Percentiles rank a stretch among this genome's conserved stretches.
phyloP scores from a whole-genome alignment of 1,284 basidiomycete species.

The Lentinula novae-zelandiae region DNA sequence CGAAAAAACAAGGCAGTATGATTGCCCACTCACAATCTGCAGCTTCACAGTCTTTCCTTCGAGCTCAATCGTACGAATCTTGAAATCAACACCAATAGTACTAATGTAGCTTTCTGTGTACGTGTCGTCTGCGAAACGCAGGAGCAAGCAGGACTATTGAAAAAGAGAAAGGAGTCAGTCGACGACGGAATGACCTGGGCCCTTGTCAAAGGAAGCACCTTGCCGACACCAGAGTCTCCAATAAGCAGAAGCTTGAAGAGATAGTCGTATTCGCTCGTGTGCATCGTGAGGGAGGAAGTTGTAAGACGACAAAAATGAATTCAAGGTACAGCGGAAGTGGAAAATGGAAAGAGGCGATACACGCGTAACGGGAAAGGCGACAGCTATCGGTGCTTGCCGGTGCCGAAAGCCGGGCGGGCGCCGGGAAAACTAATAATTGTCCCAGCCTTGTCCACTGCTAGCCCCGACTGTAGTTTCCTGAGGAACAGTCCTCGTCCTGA shows the following conservation, averaged over 20 bases:
- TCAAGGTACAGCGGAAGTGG: conserved; percentile 20
- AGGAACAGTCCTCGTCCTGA: no score
- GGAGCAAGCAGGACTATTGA: conserved; percentile 87
- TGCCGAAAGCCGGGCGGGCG: neutral
- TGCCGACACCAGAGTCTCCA: conserved; percentile 95
- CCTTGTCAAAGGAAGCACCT: conserved; percentile 47
- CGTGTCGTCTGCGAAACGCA: conserved; percentile 99
- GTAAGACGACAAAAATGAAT: conserved; percentile 12
- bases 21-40: conserved; percentile 82
- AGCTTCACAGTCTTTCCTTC: conserved; percentile 99
- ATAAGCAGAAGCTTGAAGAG: conserved; percentile 96
- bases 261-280: conserved; percentile 94
- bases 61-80: conserved; percentile 99
- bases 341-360: neutral
- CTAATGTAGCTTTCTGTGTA: conserved; percentile 99
- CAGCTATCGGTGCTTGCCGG: neutral
- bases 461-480: no score
- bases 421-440: no score
- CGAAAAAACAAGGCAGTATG: conserved; percentile 8
- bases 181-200: conserved; percentile 6
- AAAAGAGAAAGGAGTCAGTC: conserved; percentile 19
- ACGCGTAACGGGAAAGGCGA: neutral
- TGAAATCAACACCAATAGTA: conserved; percentile 99
- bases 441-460: no score
- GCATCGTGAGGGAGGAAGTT: conserved; percentile 47